Percentiles rank a stretch among this genome's conserved stretches.
Evolutionary conservation across 805 yeast genomes (phyloP).

Genomic region (Allodekkera sacchari): DNA sequence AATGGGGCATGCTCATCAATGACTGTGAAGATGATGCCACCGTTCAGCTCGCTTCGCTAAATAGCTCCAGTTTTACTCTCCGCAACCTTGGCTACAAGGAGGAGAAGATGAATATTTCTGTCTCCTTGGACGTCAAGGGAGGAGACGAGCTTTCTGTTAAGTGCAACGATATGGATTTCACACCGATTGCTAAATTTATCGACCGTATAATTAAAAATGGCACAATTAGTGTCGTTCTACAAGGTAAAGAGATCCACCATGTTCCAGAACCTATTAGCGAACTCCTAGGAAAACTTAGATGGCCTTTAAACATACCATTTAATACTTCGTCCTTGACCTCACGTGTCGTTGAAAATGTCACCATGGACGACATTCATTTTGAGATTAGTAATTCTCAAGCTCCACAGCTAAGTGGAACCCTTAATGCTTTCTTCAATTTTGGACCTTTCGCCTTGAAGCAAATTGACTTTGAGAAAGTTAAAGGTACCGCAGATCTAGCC

Average conservation of each 20-base stretch:
- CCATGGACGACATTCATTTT: conserved; percentile 28
- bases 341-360: conserved; percentile 26
- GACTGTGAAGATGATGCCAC: conserved; percentile 27
- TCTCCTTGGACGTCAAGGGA: conserved; percentile 6
- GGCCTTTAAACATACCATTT: conserved; percentile 13
- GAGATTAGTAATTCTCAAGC: conserved; percentile 26
- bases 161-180: conserved; percentile 6
- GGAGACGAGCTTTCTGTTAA: conserved; percentile 5
- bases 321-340: conserved; percentile 8
- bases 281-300: conserved; percentile 8
- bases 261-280: neutral
- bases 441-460: conserved; percentile 7
- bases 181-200: conserved; percentile 14
- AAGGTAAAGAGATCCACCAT: neutral
- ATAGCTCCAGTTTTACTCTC: conserved; percentile 8
- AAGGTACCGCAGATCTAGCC: conserved; percentile 33
- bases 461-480: conserved; percentile 25
- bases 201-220: conserved; percentile 6
- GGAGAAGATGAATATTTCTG: conserved; percentile 8
- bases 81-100: no score
- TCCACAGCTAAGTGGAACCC: conserved; percentile 31
- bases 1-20: conserved; percentile 28
- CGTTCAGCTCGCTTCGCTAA: conserved; percentile 21
- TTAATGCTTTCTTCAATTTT: conserved; percentile 22
- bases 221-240: conserved; percentile 2